These are phyloP conservation scores for Staphylotrichum longicolle DNA, from an alignment of 495 filamentous ascomycete species.

Conservation along the genomic window DNA sequence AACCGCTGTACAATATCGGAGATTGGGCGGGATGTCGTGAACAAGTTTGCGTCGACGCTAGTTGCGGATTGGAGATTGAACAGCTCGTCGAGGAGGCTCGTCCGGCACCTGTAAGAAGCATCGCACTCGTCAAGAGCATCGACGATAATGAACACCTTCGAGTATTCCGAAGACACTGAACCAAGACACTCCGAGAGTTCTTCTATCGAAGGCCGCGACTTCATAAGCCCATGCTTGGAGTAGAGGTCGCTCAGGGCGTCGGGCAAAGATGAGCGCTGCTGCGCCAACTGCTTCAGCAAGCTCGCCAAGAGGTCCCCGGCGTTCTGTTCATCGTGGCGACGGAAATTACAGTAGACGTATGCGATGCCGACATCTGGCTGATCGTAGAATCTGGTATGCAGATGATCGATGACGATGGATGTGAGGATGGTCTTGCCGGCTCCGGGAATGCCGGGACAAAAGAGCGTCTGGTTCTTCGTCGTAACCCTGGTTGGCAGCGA, in stretches of 20 bases:
- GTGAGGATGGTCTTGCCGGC: conserved; percentile 39
- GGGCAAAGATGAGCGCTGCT: conserved; percentile 18
- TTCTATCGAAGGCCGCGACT: conserved; percentile 29
- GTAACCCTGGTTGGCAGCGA: conserved; percentile 23
- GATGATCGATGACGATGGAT: conserved; percentile 41
- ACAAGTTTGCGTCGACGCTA: conserved; percentile 28
- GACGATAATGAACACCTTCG: conserved; percentile 41
- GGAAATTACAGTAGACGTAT: conserved; percentile 48
- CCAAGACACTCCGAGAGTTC: conserved; percentile 31
- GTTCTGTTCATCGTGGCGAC: conserved; percentile 27
- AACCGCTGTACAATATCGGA: background rate
- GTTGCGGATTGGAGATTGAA: conserved; percentile 28
- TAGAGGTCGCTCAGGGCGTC: conserved; percentile 31
- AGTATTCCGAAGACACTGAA: conserved; percentile 25
- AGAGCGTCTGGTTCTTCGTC: conserved; percentile 32
- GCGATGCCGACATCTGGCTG: conserved; percentile 35
- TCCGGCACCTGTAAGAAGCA: background rate
- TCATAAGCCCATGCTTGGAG: conserved; percentile 5
- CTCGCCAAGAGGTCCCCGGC: conserved; percentile 30
- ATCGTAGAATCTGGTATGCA: conserved; percentile 22
- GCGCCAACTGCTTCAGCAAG: conserved; percentile 39
- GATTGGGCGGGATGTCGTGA: conserved; percentile 46
- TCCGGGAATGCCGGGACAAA: conserved; percentile 45
- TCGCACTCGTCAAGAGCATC: conserved; percentile 52
- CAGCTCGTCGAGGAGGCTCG: conserved; percentile 12